Percentiles rank a stretch among this genome's conserved stretches.
These are phyloP conservation scores for Pistacia integerrima DNA, from an alignment of 345 rosid genomes.

Conservation along the genomic window DNA sequence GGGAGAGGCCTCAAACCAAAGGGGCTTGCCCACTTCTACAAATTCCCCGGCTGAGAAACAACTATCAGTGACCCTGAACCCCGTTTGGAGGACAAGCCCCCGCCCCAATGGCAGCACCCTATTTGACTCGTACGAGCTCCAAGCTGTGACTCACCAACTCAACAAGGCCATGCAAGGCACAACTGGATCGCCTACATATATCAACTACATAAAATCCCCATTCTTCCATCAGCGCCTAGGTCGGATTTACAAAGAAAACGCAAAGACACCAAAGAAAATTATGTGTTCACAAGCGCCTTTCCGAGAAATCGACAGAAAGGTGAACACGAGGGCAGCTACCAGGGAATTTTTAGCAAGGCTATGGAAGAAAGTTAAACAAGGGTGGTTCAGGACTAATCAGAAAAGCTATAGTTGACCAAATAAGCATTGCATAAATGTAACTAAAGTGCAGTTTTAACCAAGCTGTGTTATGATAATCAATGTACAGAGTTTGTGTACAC, in stretches of 20 bases:
- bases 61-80: conserved; percentile 1
- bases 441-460: not conserved
- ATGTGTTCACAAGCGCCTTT: not conserved
- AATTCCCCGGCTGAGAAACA: not conserved
- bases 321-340: conserved; percentile 5
- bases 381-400: conserved; percentile 25
- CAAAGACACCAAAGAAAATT: conserved; percentile 22
- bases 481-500: not conserved
- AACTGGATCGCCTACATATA: conserved; percentile 16
- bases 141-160: conserved; percentile 42
- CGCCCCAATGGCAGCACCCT: conserved; percentile 38
- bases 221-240: conserved; percentile 21
- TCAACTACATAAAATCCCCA: conserved; percentile 27
- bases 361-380: conserved; percentile 49
- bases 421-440: not conserved
- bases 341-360: conserved; percentile 34
- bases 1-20: conserved; percentile 21
- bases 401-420: not conserved
- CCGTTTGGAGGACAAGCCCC: conserved; percentile 27
- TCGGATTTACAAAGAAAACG: conserved; percentile 25
- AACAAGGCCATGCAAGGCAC: conserved; percentile 44
- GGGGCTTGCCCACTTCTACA: not conserved
- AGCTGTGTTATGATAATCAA: not conserved
- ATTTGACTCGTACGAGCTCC: conserved; percentile 48
- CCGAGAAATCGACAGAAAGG: conserved; percentile 3